Conservation (phyloP, 2,329 filamentous ascomycete species). For the Alternaria consortialis region DNA sequence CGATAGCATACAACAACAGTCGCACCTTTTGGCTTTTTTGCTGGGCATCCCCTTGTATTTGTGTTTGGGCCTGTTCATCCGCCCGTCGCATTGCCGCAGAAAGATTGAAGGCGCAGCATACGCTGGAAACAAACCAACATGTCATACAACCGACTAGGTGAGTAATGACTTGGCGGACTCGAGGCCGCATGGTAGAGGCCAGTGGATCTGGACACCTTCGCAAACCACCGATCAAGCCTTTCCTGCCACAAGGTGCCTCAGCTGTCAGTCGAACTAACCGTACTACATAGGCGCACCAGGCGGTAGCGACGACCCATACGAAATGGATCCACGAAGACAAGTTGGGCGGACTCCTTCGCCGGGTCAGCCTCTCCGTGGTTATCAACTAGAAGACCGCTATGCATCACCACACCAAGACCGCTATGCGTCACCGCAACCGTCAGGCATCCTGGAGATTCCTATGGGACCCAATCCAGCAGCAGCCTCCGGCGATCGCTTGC, state of each 20-base stretch:
- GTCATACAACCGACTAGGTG: constrained; percentile 51
- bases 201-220: background rate
- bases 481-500: constrained; percentile 77
- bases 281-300: constrained; percentile 31
- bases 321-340: constrained; percentile 63
- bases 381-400: constrained; percentile 85
- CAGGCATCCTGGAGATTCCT: constrained; percentile 69
- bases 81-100: constrained; percentile 23
- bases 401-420: constrained; percentile 69
- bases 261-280: constrained; percentile 14
- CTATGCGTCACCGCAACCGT: constrained; percentile 64
- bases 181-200: background rate
- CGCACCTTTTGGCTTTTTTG: constrained; percentile 16
- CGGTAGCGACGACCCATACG: constrained; percentile 38
- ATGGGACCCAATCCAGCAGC: constrained; percentile 64
- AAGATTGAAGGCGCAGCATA: constrained; percentile 34
- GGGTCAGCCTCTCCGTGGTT: constrained; percentile 76
- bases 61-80: constrained; percentile 29
- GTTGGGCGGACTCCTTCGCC: constrained; percentile 73
- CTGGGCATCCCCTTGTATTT: constrained; percentile 21
- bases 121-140: constrained; percentile 28
- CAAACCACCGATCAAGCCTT: background rate
- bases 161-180: constrained; percentile 24
- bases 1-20: constrained; percentile 31
- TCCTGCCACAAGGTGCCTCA: constrained; percentile 2